phyloP scores from a whole-genome alignment of 805 yeast species.

The Maudiozyma serrabonitensis region DNA sequence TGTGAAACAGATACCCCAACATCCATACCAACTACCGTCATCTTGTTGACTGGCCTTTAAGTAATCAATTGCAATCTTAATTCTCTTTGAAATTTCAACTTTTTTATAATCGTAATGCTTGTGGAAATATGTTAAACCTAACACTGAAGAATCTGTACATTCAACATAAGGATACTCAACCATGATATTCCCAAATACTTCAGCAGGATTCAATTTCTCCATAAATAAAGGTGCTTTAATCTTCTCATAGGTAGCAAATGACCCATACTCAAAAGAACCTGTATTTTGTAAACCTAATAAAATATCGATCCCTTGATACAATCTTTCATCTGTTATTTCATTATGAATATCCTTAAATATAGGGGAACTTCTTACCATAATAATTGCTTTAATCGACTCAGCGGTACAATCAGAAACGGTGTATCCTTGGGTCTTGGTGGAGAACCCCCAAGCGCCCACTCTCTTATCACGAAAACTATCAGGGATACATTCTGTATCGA shows the following conservation, averaged over 20 bases:
- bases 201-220: slow-evolving; percentile 87
- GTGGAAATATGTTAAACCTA: slow-evolving; percentile 76
- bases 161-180: slow-evolving; percentile 97
- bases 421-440: slow-evolving; percentile 92
- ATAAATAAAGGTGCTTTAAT: slow-evolving; percentile 71
- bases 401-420: slow-evolving; percentile 97
- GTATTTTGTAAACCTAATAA: slow-evolving; percentile 68
- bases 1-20: slow-evolving; percentile 95
- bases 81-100: slow-evolving; percentile 57
- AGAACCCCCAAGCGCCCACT: slow-evolving; percentile 91
- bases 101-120: slow-evolving; percentile 55
- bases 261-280: slow-evolving; percentile 74
- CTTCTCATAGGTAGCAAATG: slow-evolving; percentile 84
- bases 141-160: slow-evolving; percentile 90
- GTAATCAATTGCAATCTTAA: slow-evolving; percentile 63
- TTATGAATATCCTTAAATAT: slow-evolving; percentile 38
- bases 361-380: slow-evolving; percentile 74
- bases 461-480: slow-evolving; percentile 79
- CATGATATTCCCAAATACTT: slow-evolving; percentile 96
- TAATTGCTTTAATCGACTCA: slow-evolving; percentile 84
- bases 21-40: slow-evolving; percentile 97
- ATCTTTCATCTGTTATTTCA: slow-evolving; percentile 43
- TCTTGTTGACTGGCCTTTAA: slow-evolving; percentile 55
- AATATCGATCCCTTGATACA: slow-evolving; percentile 67
- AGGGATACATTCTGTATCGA: slow-evolving; percentile 63